These are phyloP conservation scores for Rhazya stricta DNA, from an alignment of 257 asterid species.

Conservation along the genomic window DNA sequence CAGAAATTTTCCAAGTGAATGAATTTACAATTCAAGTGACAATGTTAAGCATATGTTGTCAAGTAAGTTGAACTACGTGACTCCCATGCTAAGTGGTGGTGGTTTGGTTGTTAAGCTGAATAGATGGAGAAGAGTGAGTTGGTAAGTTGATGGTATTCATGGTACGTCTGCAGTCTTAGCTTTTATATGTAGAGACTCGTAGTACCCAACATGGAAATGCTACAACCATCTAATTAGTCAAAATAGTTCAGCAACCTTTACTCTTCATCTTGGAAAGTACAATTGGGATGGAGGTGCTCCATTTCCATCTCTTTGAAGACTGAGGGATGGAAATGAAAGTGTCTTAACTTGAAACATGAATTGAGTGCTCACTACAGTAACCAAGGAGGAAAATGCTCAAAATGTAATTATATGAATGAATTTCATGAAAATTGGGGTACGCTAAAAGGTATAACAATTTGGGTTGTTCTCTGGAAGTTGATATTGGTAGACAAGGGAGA, in stretches of 20 bases:
- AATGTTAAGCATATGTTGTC: too few species aligned
- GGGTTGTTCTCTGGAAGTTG: background rate
- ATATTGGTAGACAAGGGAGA: background rate
- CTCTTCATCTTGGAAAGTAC: background rate
- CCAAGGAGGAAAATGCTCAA: too few species aligned
- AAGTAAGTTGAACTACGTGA: background rate
- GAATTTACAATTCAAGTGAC: too few species aligned
- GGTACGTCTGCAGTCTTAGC: background rate
- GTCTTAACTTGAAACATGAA: too few species aligned
- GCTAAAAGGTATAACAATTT: too few species aligned
- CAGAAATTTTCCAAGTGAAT: background rate
- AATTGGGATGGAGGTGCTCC: background rate
- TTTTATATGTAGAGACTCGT: too few species aligned
- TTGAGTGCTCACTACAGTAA: too few species aligned
- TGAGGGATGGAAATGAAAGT: too few species aligned
- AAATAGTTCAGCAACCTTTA: background rate
- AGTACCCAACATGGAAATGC: too few species aligned
- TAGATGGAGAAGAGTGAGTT: background rate
- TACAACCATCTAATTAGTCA: background rate
- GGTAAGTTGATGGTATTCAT: background rate
- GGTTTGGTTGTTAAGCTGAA: background rate
- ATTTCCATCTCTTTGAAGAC: background rate
- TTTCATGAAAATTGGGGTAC: background rate
- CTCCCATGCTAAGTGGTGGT: background rate
- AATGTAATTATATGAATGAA: too few species aligned